Evolutionary conservation across 2,329 filamentous ascomycete species (phyloP), one percentile per base, ranked within the genome.

Genomic region (Cercospora zeae-maydis): DNA sequence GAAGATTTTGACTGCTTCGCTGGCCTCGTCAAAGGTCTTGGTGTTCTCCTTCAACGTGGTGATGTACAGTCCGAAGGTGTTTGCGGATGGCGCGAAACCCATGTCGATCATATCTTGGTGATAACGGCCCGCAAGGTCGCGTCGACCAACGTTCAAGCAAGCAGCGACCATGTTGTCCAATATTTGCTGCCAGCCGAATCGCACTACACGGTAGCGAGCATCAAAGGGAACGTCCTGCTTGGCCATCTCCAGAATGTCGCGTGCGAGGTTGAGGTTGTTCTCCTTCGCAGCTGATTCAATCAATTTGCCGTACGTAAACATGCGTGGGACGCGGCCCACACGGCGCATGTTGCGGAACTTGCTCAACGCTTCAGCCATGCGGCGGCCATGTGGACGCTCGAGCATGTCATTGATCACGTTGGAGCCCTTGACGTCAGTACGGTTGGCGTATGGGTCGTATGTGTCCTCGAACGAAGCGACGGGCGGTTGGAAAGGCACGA

Each of bases 31-130:
- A 69, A 97, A 98, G 0, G 93, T 98, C 85, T 96, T 96, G 68
- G 92, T 92, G 0, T 92, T 96, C 74, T 96, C 93, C 81, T 98
- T 97, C 65, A 99, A 83, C 1, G 93, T 98, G n/a, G 96, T 98
- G 78, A 99, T 99, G 83, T 98, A 99, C 16, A 99, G 85, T 63
- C 95, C 95, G 71, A 96, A 99, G 0, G 95, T 99, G 81, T 99
- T 99, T 47, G 95, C 95, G 2, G 93, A 96, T 14, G 95, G 95
- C 9, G 93, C 89, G 64, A 90, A 88, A 53, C 93, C 93, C 82
- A 98, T 95, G 64, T 92, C 88, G 54, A 96, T 83, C 69, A 99
- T 83, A 76, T 99, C 92, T 76, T 95, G 89, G 75, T 98, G 95
- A 77, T 90, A 97, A 71, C 92, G 88, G 75, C 89, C 88, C 64